Evolutionary conservation across 1,139 yeast species (phyloP), one percentile per base, ranked within the genome.

Genomic region (Debaryomycetaceae sp.): DNA sequence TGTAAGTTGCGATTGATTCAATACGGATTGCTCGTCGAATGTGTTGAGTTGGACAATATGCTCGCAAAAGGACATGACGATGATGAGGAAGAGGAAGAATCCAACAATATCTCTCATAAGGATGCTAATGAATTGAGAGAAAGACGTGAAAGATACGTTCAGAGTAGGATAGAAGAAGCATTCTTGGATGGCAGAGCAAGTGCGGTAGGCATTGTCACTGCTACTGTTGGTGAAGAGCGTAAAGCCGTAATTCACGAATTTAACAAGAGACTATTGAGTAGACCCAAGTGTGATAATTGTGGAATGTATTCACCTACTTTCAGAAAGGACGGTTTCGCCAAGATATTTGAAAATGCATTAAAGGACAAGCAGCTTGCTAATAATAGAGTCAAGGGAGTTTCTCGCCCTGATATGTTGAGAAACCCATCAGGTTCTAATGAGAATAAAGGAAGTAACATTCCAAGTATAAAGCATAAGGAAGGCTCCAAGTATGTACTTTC

Each of bases 211-310:
- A 75, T 86, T 36, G 77, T 82, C 50, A 88, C 97, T 29, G 90
- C 96, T 6, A 80, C 95, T 33, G 87, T 91, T 38, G 79, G 81
- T 34, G 97, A 90, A 60, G 97, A 89, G 66, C 83, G 99, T 67
- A 91, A 91, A 62, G 66, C 64, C 17, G 69, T 86, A 50, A 76
- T 95, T 51, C 86, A 83, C 49, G 88, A 84, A 37, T 85, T 91
- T 57, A 87, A 90, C 72, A 81, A 78, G 57, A 79, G 80, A 55
- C 69, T 90, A 45, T 71, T 88, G 54, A 68, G 84, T 42, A 82
- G 97, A 66, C 84, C 89, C 46, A 87, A 84, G 65, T 95, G 99
- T 79, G 95, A 87, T 60, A 90, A 90, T 66, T 95, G 99, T 78
- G 88, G 90, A 41, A 87, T 91, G 96, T 87, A 77, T 65, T 89